Base-by-base conservation (phyloP, 352 stramenopile species). In the Pythium phragmitis region DNA sequence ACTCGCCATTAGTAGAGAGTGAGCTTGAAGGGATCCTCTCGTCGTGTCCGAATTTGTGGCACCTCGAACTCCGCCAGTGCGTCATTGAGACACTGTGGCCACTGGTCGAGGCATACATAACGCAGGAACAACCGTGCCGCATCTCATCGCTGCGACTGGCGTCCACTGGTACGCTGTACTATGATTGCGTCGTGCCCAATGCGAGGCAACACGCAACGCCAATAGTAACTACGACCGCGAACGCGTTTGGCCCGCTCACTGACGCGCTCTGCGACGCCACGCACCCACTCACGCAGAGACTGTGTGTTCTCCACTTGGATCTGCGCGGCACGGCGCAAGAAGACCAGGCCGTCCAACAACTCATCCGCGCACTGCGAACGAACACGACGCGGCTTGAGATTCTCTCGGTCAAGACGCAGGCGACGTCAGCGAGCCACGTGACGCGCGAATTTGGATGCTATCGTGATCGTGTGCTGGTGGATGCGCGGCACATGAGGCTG, bases 21-120 rank as follows among this genome's bases (percentile, higher is more conserved):
- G 56, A 62, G 26, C 34, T 62, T 1, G 56, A 55, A 9, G 12
- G 54, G 28, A 47, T 54, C 17, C 33, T 53, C 17, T 19, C 43
- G n/a, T 37, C n/a, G 9, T 62, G 56, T 37, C 56, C 43, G 13
- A 36, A 54, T 13, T 11, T 62, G 11, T 21, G 33, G 9, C 30
- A 48, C 13, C 19, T 55, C 16, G 56, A 54, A 3, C 33, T 62
- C 7, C 43, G 34, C 4, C 21, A 62, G 5, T 62, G 45, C 46
- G 6, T 54, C 4, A 46, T 62, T 19, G 12, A 54, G 28, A 62
- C 26, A 9, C 33, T 62, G 17, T 55, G 56, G 56, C 45, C 56
- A 8, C 43, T 62, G 30, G 12, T 54, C 16, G 56, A 54, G 6
- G 56, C 56, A 43, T 62, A 62, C 56, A 12, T 13, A 3, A 16